Base-by-base conservation (phyloP, 768 basidiomycete genomes). In the Neoboletus subvelutipes region DNA sequence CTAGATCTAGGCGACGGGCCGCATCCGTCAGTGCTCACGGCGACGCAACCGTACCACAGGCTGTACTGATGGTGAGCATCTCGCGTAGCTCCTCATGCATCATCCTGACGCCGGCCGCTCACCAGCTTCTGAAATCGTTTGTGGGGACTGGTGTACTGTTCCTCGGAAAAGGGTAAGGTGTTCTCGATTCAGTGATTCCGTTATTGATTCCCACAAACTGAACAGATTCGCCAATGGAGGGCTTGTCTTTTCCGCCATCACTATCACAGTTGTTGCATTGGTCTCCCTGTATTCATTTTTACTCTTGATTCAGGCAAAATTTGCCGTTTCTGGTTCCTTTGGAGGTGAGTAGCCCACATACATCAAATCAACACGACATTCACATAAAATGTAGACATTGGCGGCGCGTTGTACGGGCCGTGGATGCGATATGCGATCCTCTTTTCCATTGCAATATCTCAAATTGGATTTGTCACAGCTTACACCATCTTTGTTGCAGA, bases 401-500 rank as follows among this genome's bases (percentile, higher is more conserved):
- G 97, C 29, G 97, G 97, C 2, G 72, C 81, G 0, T 75, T 99
- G 10, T 98, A 97, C 65, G 97, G 97, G 2, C 84, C 85, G 15
- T 92, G 88, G 86, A 92, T 99, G 92, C 87, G 97, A 45, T 86
- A 89, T 58, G 76, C 86, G 15, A 98, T 99, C 67, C 82, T 99
- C 9, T 78, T 77, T 4, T 94, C 93, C 17, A 96, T 99, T 67
- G 79, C 88, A 0, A 69, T 95, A 24, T 98, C 96, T 1, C 97
- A 94, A 70, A 75, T 95, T 36, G 93, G 93, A 40, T 95, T 94
- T 71, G 89, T 90, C 45, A 68, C 84, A 34, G 94, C 94, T 13
- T 99, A 99, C 72, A 93, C 88, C 17, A 97, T 98, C 69, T 98
- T 98, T 70, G 93, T 98, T 42, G 88, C 95, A 1, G 84, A 95